phyloP scores from a whole-genome alignment of 768 basidiomycete genomes.

The Lentinula detonsa region DNA sequence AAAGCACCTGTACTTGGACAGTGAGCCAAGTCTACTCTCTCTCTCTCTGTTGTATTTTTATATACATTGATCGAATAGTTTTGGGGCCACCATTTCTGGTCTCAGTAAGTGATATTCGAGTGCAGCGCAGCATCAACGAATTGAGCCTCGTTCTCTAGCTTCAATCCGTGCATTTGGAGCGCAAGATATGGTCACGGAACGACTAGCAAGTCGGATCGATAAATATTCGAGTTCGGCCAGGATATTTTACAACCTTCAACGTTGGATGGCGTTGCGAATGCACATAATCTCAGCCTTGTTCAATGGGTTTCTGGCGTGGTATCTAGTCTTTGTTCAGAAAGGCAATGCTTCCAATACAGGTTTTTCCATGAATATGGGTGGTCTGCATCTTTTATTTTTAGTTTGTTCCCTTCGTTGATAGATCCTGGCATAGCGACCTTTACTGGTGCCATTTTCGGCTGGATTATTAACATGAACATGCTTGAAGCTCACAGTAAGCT shows the following conservation, averaged over 20 bases:
- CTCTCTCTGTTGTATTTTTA: constrained; percentile 13
- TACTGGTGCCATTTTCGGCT: constrained; percentile 12
- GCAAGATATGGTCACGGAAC: constrained; percentile 7
- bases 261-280: constrained; percentile 27
- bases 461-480: constrained; percentile 5
- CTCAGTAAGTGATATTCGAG: constrained; percentile 8
- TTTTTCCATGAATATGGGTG: constrained; percentile 34
- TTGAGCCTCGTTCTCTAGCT: not conserved
- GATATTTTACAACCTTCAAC: constrained; percentile 30
- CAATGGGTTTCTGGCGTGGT: constrained; percentile 31
- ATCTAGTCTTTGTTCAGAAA: constrained; percentile 24
- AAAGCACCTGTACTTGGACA: constrained; percentile 15
- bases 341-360: constrained; percentile 24
- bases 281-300: constrained; percentile 40
- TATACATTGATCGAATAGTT: constrained; percentile 7
- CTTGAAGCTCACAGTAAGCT: constrained; percentile 9
- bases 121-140: constrained; percentile 6
- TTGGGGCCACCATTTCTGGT: constrained; percentile 47
- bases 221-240: constrained; percentile 24
- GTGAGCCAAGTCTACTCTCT: constrained; percentile 24
- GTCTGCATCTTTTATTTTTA: constrained; percentile 11
- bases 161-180: constrained; percentile 11
- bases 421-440: constrained; percentile 13
- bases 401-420: not conserved
- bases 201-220: constrained; percentile 31